Percentiles rank a stretch among this genome's conserved stretches.
These are phyloP conservation scores for Zymoseptoria ardabiliae DNA, from an alignment of 2,329 filamentous ascomycete species.

Conservation along the genomic window DNA sequence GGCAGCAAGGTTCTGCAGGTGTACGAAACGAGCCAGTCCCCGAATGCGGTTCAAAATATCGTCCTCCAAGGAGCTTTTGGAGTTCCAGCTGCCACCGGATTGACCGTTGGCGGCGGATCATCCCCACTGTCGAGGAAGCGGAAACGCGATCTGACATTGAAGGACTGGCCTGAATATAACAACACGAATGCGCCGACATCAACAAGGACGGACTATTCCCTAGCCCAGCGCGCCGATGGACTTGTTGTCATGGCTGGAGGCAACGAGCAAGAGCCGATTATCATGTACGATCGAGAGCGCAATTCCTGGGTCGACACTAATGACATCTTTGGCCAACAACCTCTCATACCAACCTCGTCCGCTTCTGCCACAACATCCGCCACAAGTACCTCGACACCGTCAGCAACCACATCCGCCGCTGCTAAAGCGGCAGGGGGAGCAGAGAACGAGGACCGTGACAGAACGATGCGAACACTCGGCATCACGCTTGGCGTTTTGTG, in stretches of 20 bases:
- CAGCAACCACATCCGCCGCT: constrained; percentile 30
- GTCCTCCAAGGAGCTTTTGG: constrained; percentile 59
- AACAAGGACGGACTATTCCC: constrained; percentile 60
- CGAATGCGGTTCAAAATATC: constrained; percentile 66
- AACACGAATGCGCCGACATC: constrained; percentile 59
- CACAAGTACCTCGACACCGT: constrained; percentile 28
- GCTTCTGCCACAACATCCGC: constrained; percentile 31
- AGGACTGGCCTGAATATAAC: constrained; percentile 74
- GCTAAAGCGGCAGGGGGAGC: constrained; percentile 31
- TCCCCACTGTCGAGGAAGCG: constrained; percentile 28
- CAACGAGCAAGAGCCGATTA: constrained; percentile 56
- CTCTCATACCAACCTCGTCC: constrained; percentile 21
- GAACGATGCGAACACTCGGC: constrained; percentile 60
- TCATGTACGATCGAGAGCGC: constrained; percentile 66
- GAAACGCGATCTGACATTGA: constrained; percentile 50
- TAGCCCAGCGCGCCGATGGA: constrained; percentile 60
- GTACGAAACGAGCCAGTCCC: constrained; percentile 66
- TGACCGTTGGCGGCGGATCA: constrained; percentile 36
- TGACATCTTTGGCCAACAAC: constrained; percentile 48
- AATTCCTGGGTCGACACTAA: constrained; percentile 75
- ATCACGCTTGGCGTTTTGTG: constrained; percentile 76
- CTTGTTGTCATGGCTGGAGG: constrained; percentile 75
- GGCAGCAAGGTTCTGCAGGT: constrained; percentile 70
- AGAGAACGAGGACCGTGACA: constrained; percentile 28
- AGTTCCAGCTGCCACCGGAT: constrained; percentile 39